Base-by-base conservation (phyloP, 2,329 filamentous ascomycete genomes). In the Beauveria rudraprayagi region DNA sequence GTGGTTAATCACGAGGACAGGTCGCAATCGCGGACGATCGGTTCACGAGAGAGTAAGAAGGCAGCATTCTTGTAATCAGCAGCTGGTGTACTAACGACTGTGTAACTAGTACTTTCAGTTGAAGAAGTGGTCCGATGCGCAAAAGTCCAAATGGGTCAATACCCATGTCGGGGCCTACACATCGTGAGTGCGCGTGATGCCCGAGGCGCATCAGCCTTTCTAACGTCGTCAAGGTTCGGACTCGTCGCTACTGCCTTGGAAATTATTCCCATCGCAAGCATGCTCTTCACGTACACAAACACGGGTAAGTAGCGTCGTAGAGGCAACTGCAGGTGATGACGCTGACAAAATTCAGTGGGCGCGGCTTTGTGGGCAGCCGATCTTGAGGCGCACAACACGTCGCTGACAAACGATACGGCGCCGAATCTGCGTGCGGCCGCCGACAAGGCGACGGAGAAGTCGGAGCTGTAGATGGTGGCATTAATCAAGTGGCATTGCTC, bases 311-410 rank as follows among this genome's bases (percentile, higher is more conserved):
- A 37, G 34, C 34, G 34, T 37, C 2, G 34, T 37, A 37, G 5
- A 37, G 34, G 34, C 14, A 37, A 37, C 34, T 37, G 34, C 14
- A 37, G 34, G 34, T 6, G 34, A 14, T 16, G 34, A 48, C 47
- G 51, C 52, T 64, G 56, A 67, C 66, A 11, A 48, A 43, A 43
- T 43, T 8, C 53, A 86, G 91, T 96, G 62, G 93, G 92, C 8
- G 93, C 92, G 59, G 93, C 93, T 8, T 77, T 97, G n/a, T 97
- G 92, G 92, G 92, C 93, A 46, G 90, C 91, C 19, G 92, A 95
- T 72, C 83, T 95, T 62, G 91, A 95, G 72, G 72, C 75, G 30
- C 79, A 80, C 66, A 76, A 77, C 61, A 78, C 73, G 10, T 71
- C 73, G 46, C 82, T 83, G 78, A 75, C 76, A 10, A 70, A 76